phyloP scores from a whole-genome alignment of 2,329 filamentous ascomycete species.

The Alternaria angustiovoidea region DNA sequence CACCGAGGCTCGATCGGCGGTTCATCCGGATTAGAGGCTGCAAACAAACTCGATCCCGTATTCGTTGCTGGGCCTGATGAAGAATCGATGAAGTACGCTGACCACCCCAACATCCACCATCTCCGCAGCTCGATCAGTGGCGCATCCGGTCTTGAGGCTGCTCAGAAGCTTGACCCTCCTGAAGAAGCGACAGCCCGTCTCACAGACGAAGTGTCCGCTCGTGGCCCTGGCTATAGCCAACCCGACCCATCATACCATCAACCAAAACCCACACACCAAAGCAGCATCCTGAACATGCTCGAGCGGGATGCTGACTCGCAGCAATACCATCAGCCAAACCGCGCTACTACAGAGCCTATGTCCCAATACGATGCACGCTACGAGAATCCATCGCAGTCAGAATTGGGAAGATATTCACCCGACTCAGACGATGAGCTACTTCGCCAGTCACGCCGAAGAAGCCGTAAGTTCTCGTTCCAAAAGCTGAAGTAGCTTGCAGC shows the following conservation, averaged over 20 bases:
- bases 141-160: slow-evolving; percentile 11
- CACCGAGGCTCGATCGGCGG: slow-evolving; percentile 26
- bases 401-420: not conserved
- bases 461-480: slow-evolving; percentile 6
- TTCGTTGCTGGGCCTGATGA: slow-evolving; percentile 10
- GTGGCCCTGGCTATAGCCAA: slow-evolving; percentile 13
- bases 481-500: not conserved
- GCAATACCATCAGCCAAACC: not conserved
- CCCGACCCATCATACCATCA: slow-evolving; percentile 8
- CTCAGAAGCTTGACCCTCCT: slow-evolving; percentile 22
- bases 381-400: not conserved
- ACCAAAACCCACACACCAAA: slow-evolving; percentile 14
- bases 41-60: slow-evolving; percentile 25
- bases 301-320: not conserved
- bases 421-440: slow-evolving; percentile 8
- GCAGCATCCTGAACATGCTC: slow-evolving; percentile 7
- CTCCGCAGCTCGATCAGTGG: slow-evolving; percentile 20
- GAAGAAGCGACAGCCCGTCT: not conserved
- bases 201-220: not conserved
- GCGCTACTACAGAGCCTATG: slow-evolving; percentile 2
- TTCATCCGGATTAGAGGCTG: slow-evolving; percentile 14
- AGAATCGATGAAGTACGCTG: slow-evolving; percentile 16
- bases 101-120: slow-evolving; percentile 14
- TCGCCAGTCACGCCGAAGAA: slow-evolving; percentile 7
- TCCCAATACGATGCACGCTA: not conserved